phyloP scores from a whole-genome alignment of 2,329 filamentous ascomycete genomes.

The Colletotrichum zoysiae region DNA sequence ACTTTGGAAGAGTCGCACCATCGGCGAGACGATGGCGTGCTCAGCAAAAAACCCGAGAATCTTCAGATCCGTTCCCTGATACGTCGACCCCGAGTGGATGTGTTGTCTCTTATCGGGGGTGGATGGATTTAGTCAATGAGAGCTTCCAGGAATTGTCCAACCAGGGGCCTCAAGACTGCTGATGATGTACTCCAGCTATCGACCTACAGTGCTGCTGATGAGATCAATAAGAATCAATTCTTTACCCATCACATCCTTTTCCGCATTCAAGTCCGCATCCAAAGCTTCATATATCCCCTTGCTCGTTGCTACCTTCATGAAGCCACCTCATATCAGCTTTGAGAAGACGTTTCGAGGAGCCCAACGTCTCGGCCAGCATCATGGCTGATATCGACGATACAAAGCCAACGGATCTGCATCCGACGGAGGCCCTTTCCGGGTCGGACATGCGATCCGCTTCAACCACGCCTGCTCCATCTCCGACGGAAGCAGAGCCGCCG shows the following conservation, averaged over 20 bases:
- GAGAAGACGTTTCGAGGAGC: too few species aligned
- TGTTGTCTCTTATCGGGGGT: conserved; percentile 18
- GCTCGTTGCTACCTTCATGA: not conserved
- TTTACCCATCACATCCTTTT: too few species aligned
- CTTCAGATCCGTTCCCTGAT: conserved; percentile 4
- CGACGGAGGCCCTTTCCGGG: not conserved
- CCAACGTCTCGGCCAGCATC: not conserved
- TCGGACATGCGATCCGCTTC: conserved; percentile 4
- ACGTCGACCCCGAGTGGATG: conserved; percentile 15
- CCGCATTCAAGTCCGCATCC: not conserved
- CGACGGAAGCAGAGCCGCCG: not conserved
- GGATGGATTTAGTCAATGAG: conserved; percentile 12
- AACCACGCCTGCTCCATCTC: not conserved
- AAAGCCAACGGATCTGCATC: not conserved
- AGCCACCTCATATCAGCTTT: not conserved
- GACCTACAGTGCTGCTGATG: not conserved
- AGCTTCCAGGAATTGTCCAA: not conserved
- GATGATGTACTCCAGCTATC: conserved; percentile 18
- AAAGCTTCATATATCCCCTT: not conserved
- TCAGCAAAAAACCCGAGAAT: conserved; percentile 4
- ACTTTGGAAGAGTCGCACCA: conserved; percentile 12
- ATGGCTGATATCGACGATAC: conserved; percentile 21
- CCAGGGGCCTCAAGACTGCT: not conserved
- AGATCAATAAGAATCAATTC: conserved; percentile 8
- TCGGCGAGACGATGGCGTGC: conserved; percentile 28